Base-by-base conservation (phyloP, 2,329 filamentous ascomycete genomes). In the Alternaria rosae region DNA sequence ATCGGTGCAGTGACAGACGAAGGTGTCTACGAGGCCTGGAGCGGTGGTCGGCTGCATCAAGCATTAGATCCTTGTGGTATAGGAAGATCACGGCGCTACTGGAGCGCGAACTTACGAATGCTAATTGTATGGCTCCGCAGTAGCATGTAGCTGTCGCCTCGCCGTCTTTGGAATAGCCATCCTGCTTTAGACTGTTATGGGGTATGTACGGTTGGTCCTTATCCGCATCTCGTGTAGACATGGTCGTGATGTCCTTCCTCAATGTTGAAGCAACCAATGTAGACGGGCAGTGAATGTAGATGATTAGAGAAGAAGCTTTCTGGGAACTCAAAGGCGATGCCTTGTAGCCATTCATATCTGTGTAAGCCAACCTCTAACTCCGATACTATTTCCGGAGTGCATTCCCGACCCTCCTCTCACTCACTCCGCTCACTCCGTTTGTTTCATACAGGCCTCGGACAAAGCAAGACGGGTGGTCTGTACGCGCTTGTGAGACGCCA, bases 1-100 rank as follows among this genome's bases (percentile, higher is more conserved):
- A 76, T 90, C 87, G 41, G 78, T 73, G 73, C 87, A 89, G 79
- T 89, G 82, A 75, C 87, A 89, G 64, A 89, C 67, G 70, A 89
- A 89, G 5, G 79, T 82, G 60, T 76, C 73, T n/a, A 84, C 59
- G 0, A 88, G 74, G 5, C 81, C 84, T 25, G 44, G 30, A 32
- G 45, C 45, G n/a, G 11, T 30, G 7, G 26, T 48, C 20, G 45
- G 45, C 45, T 48, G 45, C 9, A 4, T 38, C 10, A 15, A 38
- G 35, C 35, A 38, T 38, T 17, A 38, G 35, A n/a, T 3, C 15
- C 10, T 2, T 38, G 32, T 38, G 15, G 2, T 35, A n/a, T 0
- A 38, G 35, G 15, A 38, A 38, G 35, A 38, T 9, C n/a, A n/a
- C n/a, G 32, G 35, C 1, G 35, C 35, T 2, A 10, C 35, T 21